These are phyloP conservation scores for Pulveroboletus sp. DNA, from an alignment of 768 basidiomycete species.

Conservation along the genomic window DNA sequence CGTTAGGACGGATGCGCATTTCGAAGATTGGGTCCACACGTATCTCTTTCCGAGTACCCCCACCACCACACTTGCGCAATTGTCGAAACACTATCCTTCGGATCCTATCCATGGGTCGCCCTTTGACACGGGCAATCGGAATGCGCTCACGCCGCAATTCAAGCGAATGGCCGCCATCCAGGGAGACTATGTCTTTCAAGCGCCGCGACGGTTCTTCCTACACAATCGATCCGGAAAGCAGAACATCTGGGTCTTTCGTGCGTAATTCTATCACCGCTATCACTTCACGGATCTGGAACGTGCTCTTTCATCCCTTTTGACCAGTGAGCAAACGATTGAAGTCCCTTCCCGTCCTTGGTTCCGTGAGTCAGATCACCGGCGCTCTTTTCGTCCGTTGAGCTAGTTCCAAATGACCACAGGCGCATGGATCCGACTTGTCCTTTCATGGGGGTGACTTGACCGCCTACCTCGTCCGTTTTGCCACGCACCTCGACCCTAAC, in stretches of 20 bases:
- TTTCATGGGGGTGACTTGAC: constrained; percentile 41
- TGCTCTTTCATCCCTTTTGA: not conserved
- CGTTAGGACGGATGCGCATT: constrained; percentile 21
- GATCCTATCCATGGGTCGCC: constrained; percentile 47
- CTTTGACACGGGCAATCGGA: constrained; percentile 42
- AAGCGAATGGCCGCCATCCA: constrained; percentile 48
- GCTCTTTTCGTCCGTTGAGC: not conserved
- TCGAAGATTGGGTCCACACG: constrained; percentile 30
- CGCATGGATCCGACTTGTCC: constrained; percentile 41
- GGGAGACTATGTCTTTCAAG: constrained; percentile 50
- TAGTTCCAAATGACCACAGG: constrained; percentile 19
- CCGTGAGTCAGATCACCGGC: constrained; percentile 29
- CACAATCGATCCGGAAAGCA: constrained; percentile 34
- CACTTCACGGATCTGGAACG: not conserved
- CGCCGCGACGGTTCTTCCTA: constrained; percentile 44
- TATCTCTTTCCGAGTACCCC: constrained; percentile 29
- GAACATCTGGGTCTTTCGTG: constrained; percentile 35
- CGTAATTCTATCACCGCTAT: not conserved
- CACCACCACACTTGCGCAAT: constrained; percentile 15
- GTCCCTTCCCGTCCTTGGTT: constrained; percentile 38
- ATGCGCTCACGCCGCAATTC: constrained; percentile 44
- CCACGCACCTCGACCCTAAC: constrained; percentile 36
- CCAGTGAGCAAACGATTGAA: constrained; percentile 41
- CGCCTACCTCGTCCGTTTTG: constrained; percentile 29
- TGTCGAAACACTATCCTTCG: constrained; percentile 34